phyloP scores from a whole-genome alignment of 164 flowering plant genomes.

The Tetracentron sinense region DNA sequence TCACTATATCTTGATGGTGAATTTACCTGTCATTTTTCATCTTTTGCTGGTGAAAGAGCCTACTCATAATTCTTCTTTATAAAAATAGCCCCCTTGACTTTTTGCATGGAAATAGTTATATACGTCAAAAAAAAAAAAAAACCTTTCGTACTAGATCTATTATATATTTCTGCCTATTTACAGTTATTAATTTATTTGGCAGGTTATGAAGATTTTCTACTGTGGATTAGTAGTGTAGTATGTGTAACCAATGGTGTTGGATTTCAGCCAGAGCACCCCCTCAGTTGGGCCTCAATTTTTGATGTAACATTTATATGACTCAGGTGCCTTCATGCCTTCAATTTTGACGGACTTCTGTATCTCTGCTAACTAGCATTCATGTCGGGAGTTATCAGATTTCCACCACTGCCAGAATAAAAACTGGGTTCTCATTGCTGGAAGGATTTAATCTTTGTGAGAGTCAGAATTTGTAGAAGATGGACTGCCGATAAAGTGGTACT shows the following conservation, averaged over 20 bases:
- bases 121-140: background rate
- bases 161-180: background rate
- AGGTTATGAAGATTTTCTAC: conserved; percentile 4
- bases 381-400: background rate
- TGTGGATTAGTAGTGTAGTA: background rate
- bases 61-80: too few species aligned
- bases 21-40: too few species aligned
- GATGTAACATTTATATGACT: background rate
- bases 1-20: too few species aligned
- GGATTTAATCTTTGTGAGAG: too few species aligned
- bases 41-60: too few species aligned
- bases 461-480: too few species aligned
- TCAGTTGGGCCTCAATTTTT: too few species aligned
- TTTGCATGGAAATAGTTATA: too few species aligned
- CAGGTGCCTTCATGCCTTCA: background rate
- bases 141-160: background rate
- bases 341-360: conserved; percentile 1
- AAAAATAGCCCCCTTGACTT: too few species aligned
- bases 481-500: too few species aligned
- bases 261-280: background rate
- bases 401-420: background rate
- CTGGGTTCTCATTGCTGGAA: too few species aligned
- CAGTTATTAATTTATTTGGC: background rate
- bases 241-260: background rate
- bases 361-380: too few species aligned